Evolutionary conservation across 2,329 filamentous ascomycete species (phyloP).

Genomic region (Phialophora chinensis): DNA sequence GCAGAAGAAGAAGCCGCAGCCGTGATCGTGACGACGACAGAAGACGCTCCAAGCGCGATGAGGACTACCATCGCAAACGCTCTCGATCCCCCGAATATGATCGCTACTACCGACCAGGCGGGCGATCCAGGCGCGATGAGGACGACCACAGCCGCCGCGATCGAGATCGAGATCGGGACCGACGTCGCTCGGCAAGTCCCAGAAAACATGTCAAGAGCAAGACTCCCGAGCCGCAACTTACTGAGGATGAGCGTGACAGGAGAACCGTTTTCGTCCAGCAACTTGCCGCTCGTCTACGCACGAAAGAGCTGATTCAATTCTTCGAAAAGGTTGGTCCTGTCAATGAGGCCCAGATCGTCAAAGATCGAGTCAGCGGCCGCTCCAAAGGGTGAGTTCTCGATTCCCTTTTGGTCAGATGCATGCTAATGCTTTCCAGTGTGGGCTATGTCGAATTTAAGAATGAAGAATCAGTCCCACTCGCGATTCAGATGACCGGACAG

Average conservation of each 20-base stretch:
- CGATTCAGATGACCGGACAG: slow-evolving; percentile 97
- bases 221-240: slow-evolving; percentile 72
- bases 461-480: slow-evolving; percentile 90
- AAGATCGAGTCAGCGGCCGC: slow-evolving; percentile 93
- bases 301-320: slow-evolving; percentile 89
- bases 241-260: slow-evolving; percentile 94
- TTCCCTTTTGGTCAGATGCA: slow-evolving; percentile 7
- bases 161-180: slow-evolving; percentile 53
- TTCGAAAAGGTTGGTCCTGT: slow-evolving; percentile 95
- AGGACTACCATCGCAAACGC: slow-evolving; percentile 68
- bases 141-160: slow-evolving; percentile 56
- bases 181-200: slow-evolving; percentile 52
- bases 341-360: slow-evolving; percentile 97
- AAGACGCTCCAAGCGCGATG: slow-evolving; percentile 73
- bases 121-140: slow-evolving; percentile 56
- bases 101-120: slow-evolving; percentile 58
- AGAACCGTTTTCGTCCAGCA: slow-evolving; percentile 99
- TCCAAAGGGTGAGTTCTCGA: slow-evolving; percentile 82
- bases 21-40: slow-evolving; percentile 78
- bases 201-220: slow-evolving; percentile 50
- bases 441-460: slow-evolving; percentile 99
- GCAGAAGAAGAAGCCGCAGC: slow-evolving; percentile 79
- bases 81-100: slow-evolving; percentile 74
- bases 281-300: slow-evolving; percentile 89
- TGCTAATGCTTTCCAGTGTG: slow-evolving; percentile 69